phyloP scores from a whole-genome alignment of 257 asterid species.

The Nicotiana noctiflora region DNA sequence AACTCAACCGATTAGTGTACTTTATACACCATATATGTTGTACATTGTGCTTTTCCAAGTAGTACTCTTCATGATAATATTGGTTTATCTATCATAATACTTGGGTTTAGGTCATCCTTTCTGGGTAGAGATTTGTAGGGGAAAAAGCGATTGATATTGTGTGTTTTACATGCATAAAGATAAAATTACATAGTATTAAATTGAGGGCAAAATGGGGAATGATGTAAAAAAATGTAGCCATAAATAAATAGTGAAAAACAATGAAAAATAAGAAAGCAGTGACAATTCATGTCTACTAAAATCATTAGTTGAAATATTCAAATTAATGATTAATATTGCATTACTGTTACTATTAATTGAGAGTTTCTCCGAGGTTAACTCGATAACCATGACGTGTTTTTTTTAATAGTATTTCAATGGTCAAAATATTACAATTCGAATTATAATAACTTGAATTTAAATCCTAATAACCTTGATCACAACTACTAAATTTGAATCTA shows the following conservation, averaged over 20 bases:
- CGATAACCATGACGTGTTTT: no score
- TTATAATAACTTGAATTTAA: no score
- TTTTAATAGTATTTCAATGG: no score
- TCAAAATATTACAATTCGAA: no score
- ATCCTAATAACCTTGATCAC: no score
- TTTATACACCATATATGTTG: neutral
- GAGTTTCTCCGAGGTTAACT: neutral
- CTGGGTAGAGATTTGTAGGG: neutral
- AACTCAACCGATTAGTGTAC: neutral
- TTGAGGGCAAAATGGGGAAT: neutral
- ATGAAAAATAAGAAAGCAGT: neutral
- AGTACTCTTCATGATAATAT: neutral
- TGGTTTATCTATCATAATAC: neutral
- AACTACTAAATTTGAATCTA: neutral
- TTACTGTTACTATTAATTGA: neutral
- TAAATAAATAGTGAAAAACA: neutral
- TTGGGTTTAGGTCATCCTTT: neutral
- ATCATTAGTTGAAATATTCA: slow-evolving; percentile 25
- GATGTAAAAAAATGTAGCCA: neutral
- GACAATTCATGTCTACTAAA: neutral
- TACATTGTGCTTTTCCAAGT: neutral
- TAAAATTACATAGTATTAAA: neutral
- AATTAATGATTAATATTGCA: neutral
- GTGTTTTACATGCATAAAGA: neutral
- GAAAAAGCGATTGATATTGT: neutral